These are phyloP conservation scores for Penicillium manginii DNA, from an alignment of 495 filamentous ascomycete genomes.

Conservation along the genomic window DNA sequence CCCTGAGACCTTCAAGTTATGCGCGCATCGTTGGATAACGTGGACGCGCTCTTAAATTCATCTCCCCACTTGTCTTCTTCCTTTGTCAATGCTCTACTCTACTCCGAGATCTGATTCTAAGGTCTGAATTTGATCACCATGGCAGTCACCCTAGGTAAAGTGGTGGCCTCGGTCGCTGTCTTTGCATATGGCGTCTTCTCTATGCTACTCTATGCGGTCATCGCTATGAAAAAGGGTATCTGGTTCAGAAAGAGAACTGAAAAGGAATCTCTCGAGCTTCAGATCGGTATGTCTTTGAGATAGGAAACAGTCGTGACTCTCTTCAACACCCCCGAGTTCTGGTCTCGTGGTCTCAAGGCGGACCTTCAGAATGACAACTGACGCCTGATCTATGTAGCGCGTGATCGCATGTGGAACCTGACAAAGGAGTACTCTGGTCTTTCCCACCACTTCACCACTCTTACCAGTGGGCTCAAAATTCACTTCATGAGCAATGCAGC, in stretches of 20 bases:
- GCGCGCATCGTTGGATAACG: background rate
- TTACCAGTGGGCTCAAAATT: conserved; percentile 53
- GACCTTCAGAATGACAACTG: background rate
- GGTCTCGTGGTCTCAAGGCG: background rate
- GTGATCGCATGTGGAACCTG: conserved; percentile 51
- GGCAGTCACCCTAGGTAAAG: conserved; percentile 19
- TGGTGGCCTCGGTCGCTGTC: conserved; percentile 20
- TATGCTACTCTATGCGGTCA: conserved; percentile 31
- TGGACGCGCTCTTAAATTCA: background rate
- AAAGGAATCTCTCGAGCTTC: conserved; percentile 41
- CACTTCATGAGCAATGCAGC: conserved; percentile 54
- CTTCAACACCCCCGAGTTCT: no score
- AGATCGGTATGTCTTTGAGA: conserved; percentile 36
- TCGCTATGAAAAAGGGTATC: conserved; percentile 28
- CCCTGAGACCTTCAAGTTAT: no score
- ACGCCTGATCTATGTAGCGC: conserved; percentile 31
- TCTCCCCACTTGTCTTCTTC: background rate
- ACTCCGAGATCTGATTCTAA: background rate
- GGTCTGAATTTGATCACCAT: conserved; percentile 23
- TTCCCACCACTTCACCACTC: conserved; percentile 49
- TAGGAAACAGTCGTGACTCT: no score
- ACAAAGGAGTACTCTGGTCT: conserved; percentile 42
- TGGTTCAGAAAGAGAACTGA: conserved; percentile 42
- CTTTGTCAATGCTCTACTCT: background rate
- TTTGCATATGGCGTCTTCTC: conserved; percentile 44